phyloP scores from a whole-genome alignment of 257 asterid genomes.

The Solanum dulcamara region DNA sequence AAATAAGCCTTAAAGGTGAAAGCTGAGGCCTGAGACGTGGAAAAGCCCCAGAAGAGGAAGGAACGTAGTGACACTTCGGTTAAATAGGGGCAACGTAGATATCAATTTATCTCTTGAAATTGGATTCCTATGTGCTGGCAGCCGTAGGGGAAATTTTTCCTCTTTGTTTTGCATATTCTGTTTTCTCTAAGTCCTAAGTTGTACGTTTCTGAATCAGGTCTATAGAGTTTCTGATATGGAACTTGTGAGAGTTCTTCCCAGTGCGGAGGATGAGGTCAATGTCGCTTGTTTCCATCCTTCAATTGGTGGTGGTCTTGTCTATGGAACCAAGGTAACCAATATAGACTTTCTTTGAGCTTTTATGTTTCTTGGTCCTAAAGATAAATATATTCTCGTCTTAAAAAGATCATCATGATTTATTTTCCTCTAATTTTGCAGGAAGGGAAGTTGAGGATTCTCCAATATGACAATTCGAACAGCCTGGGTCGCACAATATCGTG shows the following conservation, averaged over 20 bases:
- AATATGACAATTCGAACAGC: conserved; percentile 43
- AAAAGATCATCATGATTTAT: background rate
- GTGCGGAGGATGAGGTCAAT: conserved; percentile 97
- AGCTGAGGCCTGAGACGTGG: background rate
- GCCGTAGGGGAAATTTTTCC: background rate
- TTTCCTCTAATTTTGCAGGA: conserved; percentile 41
- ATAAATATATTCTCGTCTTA: background rate
- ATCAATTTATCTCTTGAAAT: background rate
- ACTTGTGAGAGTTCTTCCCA: conserved; percentile 90
- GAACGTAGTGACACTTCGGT: background rate
- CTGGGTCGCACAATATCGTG: conserved; percentile 26
- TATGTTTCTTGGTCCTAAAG: background rate
- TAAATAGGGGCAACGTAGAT: background rate
- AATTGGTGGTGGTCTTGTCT: conserved; percentile 90
- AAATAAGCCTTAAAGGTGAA: background rate
- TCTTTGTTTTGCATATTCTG: background rate
- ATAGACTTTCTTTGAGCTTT: background rate
- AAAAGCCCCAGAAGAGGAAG: background rate
- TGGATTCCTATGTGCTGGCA: background rate
- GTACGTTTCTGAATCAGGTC: conserved; percentile 31
- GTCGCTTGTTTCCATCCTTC: conserved; percentile 97
- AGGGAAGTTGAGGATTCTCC: conserved; percentile 93
- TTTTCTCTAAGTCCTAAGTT: background rate
- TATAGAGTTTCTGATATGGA: conserved; percentile 94
- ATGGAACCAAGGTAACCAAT: conserved; percentile 77